Evolutionary conservation across 441 rosid species (phyloP), one percentile per base, ranked within the genome.

Genomic region (Biscutella laevigata): DNA sequence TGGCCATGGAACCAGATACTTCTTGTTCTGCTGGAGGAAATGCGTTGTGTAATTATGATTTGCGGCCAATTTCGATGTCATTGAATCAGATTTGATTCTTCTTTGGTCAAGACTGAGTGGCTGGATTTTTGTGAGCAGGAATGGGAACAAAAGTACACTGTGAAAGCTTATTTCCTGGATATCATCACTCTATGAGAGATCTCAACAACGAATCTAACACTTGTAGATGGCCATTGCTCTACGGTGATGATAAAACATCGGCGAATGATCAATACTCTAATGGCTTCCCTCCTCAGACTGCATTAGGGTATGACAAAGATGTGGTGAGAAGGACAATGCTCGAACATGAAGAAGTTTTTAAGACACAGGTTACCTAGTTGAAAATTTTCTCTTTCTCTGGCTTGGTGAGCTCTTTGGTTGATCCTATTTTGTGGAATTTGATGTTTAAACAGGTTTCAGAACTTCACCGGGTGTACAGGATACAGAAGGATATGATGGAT

Each of bases 131-230:
- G 59, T 76, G 53, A 54, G 66, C 45, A 91, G 95, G 83, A 64
- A 86, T 86, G 95, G 94, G 92, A 80, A 77, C 94, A 77, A 81
- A 81, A 73, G 85, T 83, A 48, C 87, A 81, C 59, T 59, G 70
- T 60, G 84, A 89, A 73, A 76, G 88, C 74, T 69, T 63, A 76
- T 70, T 77, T 53, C 74, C 76, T 34, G 81, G 80, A 66, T 74
- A 72, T 74, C 75, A 70, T 72, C 74, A 69, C 71, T 75, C 85
- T 71, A 86, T 89, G 95, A 77, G 90, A 77, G 95, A 86, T 77
- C 83, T 80, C 47, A 83, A 80, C 61, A 82, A 84, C 61, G 88
- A 94, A 48, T 81, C 87, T 48, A 86, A 77, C 64, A 66, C 78
- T 63, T 84, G 75, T 72, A 74, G 79, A 71, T 89, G 94, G 95